Conservation (phyloP, 2,329 filamentous ascomycete genomes). For the Rhynchosporium agropyri region DNA sequence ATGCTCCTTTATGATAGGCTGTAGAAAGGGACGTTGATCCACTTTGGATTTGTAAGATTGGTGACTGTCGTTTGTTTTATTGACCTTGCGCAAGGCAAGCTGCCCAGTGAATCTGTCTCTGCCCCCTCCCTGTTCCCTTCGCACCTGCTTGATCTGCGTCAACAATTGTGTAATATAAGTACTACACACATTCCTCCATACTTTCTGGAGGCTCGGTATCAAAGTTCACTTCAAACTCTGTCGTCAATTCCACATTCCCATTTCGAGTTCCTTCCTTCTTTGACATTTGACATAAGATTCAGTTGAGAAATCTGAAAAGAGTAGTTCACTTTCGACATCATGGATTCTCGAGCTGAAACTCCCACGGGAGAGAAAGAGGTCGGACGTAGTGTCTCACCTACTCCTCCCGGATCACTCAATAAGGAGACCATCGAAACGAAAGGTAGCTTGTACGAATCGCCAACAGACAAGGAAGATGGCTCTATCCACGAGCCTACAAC, state of each 20-base stretch:
- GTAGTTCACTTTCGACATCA: conserved; percentile 1
- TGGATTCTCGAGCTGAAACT: conserved; percentile 34
- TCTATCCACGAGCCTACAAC: conserved; percentile 21
- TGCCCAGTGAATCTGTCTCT: conserved; percentile 5
- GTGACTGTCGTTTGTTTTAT: neutral
- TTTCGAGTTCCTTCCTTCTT: conserved; percentile 2
- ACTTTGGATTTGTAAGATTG: neutral
- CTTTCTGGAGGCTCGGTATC: neutral
- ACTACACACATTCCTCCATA: neutral
- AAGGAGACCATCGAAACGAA: conserved; percentile 23
- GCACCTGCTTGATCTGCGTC: conserved; percentile 1
- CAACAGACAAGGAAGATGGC: conserved; percentile 30
- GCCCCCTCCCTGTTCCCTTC: neutral
- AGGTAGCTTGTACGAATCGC: conserved; percentile 18
- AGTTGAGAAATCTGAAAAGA: neutral
- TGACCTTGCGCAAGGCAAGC: neutral
- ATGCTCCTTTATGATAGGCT: conserved; percentile 2
- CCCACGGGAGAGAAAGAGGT: conserved; percentile 32
- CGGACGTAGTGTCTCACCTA: conserved; percentile 28
- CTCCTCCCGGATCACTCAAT: conserved; percentile 27
- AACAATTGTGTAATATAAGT: conserved; percentile 5
- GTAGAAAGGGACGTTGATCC: neutral
- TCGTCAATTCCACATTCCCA: neutral
- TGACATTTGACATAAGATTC: no score
- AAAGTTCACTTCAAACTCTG: neutral